These are phyloP conservation scores for Podospora conica DNA, from an alignment of 495 filamentous ascomycete genomes.

Conservation along the genomic window DNA sequence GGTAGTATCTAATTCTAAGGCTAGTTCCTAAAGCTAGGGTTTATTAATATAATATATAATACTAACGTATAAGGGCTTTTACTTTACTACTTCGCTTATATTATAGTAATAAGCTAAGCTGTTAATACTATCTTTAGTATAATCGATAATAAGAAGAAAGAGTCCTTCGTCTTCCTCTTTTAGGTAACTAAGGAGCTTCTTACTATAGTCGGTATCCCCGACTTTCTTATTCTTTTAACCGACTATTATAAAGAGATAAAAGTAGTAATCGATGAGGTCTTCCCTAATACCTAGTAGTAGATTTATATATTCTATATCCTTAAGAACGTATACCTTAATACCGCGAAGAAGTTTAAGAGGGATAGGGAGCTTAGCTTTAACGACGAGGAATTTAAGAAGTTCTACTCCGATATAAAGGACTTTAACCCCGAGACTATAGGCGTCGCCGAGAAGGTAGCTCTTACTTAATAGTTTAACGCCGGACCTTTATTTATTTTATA, in stretches of 20 bases:
- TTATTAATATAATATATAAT: too few species aligned
- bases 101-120: too few species aligned
- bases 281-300: slow-evolving; percentile 1
- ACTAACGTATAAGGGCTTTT: too few species aligned
- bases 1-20: too few species aligned
- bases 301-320: slow-evolving; percentile 3
- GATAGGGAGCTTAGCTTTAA: background rate
- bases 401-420: too few species aligned
- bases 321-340: slow-evolving; percentile 1
- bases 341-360: background rate
- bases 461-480: too few species aligned
- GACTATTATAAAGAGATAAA: slow-evolving; percentile 4
- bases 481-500: background rate
- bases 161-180: background rate
- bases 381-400: slow-evolving; percentile 1
- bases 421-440: background rate
- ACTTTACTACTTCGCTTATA: too few species aligned
- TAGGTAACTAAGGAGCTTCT: background rate
- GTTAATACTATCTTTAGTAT: background rate
- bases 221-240: background rate
- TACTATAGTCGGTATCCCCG: background rate
- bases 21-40: too few species aligned
- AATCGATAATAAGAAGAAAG: background rate
- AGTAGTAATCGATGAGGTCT: background rate
- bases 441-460: background rate